Percentiles rank a stretch among this genome's conserved stretches.
These are phyloP conservation scores for Cryphonectria parasitica DNA, from an alignment of 2,329 filamentous ascomycete species.

Conservation along the genomic window DNA sequence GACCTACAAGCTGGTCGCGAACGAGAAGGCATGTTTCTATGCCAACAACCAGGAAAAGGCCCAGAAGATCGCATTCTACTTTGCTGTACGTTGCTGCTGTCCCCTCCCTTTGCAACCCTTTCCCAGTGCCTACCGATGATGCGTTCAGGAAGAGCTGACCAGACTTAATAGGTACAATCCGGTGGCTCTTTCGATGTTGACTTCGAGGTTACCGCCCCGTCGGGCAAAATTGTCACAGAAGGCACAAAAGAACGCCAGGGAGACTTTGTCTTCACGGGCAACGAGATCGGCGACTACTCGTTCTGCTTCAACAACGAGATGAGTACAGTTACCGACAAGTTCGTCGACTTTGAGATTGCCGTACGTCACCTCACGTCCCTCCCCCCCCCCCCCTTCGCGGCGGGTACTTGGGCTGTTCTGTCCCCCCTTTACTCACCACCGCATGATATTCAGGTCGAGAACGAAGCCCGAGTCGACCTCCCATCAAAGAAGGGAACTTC, in stretches of 20 bases:
- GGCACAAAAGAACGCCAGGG: conserved; percentile 92
- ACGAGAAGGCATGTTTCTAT: conserved; percentile 97
- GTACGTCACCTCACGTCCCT: conserved; percentile 59
- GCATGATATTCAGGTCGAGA: conserved; percentile 71
- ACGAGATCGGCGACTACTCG: conserved; percentile 83
- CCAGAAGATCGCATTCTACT: conserved; percentile 97
- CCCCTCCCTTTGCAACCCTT: too few species aligned
- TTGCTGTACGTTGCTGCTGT: conserved; percentile 70
- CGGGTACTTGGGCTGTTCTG: not conserved
- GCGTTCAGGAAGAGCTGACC: not conserved
- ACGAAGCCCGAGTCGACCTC: conserved; percentile 79
- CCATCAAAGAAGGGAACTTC: conserved; percentile 87
- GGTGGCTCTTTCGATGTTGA: conserved; percentile 98
- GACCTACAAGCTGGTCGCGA: conserved; percentile 87
- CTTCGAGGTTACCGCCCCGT: conserved; percentile 83
- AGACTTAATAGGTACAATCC: conserved; percentile 78
- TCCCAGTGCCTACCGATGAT: not conserved
- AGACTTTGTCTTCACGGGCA: conserved; percentile 96
- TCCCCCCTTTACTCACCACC: conserved; percentile 28
- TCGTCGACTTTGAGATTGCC: conserved; percentile 96
- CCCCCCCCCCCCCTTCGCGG: too few species aligned
- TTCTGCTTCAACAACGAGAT: conserved; percentile 99
- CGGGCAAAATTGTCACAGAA: conserved; percentile 78
- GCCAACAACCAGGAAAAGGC: conserved; percentile 75
- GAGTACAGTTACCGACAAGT: conserved; percentile 96